phyloP scores from a whole-genome alignment of 1,284 basidiomycete species.

The Taiwanofungus camphoratus region DNA sequence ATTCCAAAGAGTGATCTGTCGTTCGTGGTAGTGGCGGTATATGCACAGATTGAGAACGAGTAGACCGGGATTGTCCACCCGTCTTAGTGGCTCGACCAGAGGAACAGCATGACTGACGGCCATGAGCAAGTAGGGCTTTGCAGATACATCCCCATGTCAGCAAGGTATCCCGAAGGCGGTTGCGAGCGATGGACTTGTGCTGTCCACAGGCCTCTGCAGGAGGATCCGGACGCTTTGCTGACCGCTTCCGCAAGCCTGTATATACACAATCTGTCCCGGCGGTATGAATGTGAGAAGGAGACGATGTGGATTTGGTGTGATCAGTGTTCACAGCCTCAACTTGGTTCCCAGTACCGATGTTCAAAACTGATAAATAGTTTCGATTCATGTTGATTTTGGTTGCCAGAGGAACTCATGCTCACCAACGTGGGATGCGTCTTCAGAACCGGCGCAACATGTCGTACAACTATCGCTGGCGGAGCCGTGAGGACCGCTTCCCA shows the following conservation, averaged over 20 bases:
- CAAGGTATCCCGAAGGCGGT: constrained; percentile 25
- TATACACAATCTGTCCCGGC: constrained; percentile 8
- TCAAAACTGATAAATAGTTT: background rate
- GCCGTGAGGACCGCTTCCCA: background rate
- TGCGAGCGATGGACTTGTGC: constrained; percentile 24
- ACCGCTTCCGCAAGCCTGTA: constrained; percentile 21
- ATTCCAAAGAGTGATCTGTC: constrained; percentile 2
- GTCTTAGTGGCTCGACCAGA: constrained; percentile 9
- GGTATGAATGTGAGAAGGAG: background rate
- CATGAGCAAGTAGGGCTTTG: constrained; percentile 25
- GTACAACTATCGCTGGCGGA: constrained; percentile 2
- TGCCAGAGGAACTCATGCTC: background rate
- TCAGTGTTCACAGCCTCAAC: too few relatives aligned
- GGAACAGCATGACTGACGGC: constrained; percentile 25
- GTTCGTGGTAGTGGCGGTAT: constrained; percentile 12
- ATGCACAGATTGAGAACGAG: constrained; percentile 5
- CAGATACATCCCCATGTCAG: constrained; percentile 28
- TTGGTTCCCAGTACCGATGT: background rate
- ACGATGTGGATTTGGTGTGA: too few relatives aligned
- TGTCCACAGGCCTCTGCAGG: constrained; percentile 25
- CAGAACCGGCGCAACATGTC: constrained; percentile 1
- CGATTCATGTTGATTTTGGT: background rate
- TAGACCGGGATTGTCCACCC: background rate
- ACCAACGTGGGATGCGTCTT: background rate
- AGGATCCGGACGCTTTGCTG: constrained; percentile 1